Percentiles rank a stretch among this genome's conserved stretches.
phyloP scores from a whole-genome alignment of 176 grass and related monocot species.

The Bromus sterilis region DNA sequence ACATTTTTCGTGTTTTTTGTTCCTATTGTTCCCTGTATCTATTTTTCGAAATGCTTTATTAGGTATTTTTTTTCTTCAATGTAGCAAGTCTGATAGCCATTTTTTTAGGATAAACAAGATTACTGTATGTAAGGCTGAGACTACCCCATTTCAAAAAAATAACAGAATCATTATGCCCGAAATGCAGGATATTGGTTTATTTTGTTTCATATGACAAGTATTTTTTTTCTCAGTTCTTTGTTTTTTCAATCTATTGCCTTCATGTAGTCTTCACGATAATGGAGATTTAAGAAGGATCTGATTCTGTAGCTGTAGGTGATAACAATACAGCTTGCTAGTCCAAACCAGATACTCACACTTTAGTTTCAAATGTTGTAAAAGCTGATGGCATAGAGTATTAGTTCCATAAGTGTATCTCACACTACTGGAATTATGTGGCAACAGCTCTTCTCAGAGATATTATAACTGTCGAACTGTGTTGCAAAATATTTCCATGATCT shows the following conservation, averaged over 20 bases:
- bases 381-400: slow-evolving; percentile 24
- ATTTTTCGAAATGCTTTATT: neutral
- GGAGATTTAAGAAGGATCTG: slow-evolving; percentile 33
- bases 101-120: slow-evolving; percentile 46
- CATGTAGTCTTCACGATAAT: neutral
- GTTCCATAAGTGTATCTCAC: slow-evolving; percentile 21
- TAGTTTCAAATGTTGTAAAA: slow-evolving; percentile 33
- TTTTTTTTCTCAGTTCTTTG: neutral
- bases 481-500: neutral
- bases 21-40: neutral
- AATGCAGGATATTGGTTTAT: neutral
- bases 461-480: neutral
- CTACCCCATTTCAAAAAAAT: neutral
- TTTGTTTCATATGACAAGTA: neutral
- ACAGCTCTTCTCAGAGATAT: neutral
- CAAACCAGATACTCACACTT: neutral
- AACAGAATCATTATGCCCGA: neutral
- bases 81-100: slow-evolving; percentile 37
- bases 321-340: slow-evolving; percentile 9
- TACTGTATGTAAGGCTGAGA: slow-evolving; percentile 26
- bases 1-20: neutral
- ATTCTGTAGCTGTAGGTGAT: neutral
- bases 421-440: neutral
- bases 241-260: neutral
- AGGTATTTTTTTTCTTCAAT: slow-evolving; percentile 30